phyloP scores from a whole-genome alignment of 192 early-diverging fungal genomes.

The Phycomyces blakesleeanus region DNA sequence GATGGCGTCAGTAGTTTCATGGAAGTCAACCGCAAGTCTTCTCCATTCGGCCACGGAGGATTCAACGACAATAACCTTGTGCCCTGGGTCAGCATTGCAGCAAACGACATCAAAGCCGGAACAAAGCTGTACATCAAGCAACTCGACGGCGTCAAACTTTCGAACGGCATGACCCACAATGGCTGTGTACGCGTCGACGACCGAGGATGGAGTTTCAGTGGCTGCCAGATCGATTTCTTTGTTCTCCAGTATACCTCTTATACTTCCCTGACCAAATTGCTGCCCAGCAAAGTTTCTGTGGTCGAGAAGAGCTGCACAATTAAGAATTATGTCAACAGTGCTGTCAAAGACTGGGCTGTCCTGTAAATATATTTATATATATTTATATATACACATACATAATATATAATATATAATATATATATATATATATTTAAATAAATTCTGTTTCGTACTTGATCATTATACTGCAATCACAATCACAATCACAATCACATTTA shows the following conservation, averaged over 20 bases:
- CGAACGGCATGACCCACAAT: slow-evolving; percentile 39
- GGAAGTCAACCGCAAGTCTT: slow-evolving; percentile 18
- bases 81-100: slow-evolving; percentile 38
- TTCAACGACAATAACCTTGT: slow-evolving; percentile 16
- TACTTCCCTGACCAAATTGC: background rate
- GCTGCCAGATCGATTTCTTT: slow-evolving; percentile 37
- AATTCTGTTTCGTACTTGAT: too few relatives aligned
- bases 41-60: slow-evolving; percentile 24
- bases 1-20: slow-evolving; percentile 10
- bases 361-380: slow-evolving; percentile 2
- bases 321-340: slow-evolving; percentile 14
- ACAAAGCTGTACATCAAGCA: slow-evolving; percentile 33
- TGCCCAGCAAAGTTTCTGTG: slow-evolving; percentile 16
- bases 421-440: background rate
- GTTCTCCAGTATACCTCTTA: slow-evolving; percentile 17
- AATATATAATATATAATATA: background rate
- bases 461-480: too few relatives aligned
- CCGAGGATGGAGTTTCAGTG: slow-evolving; percentile 28
- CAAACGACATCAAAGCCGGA: slow-evolving; percentile 36
- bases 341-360: slow-evolving; percentile 22
- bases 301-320: slow-evolving; percentile 17
- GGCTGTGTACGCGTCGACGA: slow-evolving; percentile 44
- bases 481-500: too few relatives aligned
- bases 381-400: background rate
- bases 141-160: slow-evolving; percentile 28